phyloP scores from a whole-genome alignment of 768 basidiomycete genomes.

The Trichaptum fuscoviolaceum region DNA sequence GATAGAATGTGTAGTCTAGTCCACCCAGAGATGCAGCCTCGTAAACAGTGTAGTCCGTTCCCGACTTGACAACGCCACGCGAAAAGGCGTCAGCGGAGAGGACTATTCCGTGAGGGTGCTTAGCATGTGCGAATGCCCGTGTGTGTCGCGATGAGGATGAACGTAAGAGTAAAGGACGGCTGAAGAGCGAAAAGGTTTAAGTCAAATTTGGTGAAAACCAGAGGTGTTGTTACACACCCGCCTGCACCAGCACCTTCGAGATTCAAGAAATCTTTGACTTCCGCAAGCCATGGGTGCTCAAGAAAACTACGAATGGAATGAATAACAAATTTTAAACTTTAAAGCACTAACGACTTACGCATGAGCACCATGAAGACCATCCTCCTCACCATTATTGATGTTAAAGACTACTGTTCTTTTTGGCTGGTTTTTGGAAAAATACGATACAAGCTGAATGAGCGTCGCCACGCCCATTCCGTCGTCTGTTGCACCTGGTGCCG shows the following conservation, averaged over 20 bases:
- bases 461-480: slow-evolving; percentile 71
- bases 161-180: slow-evolving; percentile 74
- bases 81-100: slow-evolving; percentile 66
- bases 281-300: slow-evolving; percentile 68
- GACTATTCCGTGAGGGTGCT: slow-evolving; percentile 69
- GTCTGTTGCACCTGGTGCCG: slow-evolving; percentile 70
- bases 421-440: slow-evolving; percentile 40
- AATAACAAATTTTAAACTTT: background rate
- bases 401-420: slow-evolving; percentile 70
- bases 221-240: slow-evolving; percentile 41
- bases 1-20: slow-evolving; percentile 77
- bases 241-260: slow-evolving; percentile 79
- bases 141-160: slow-evolving; percentile 56
- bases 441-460: slow-evolving; percentile 58
- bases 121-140: slow-evolving; percentile 47
- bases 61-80: slow-evolving; percentile 57
- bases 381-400: slow-evolving; percentile 84
- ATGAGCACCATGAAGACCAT: slow-evolving; percentile 68
- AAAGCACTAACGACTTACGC: slow-evolving; percentile 33
- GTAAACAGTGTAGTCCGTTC: slow-evolving; percentile 74
- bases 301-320: slow-evolving; percentile 43
- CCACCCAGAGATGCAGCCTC: slow-evolving; percentile 52
- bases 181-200: too few relatives aligned
- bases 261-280: slow-evolving; percentile 67
- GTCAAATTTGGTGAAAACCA: background rate